Evolutionary conservation across 2,329 filamentous ascomycete genomes (phyloP), one percentile per base, ranked within the genome.

Genomic region (Venturia nashicola): DNA sequence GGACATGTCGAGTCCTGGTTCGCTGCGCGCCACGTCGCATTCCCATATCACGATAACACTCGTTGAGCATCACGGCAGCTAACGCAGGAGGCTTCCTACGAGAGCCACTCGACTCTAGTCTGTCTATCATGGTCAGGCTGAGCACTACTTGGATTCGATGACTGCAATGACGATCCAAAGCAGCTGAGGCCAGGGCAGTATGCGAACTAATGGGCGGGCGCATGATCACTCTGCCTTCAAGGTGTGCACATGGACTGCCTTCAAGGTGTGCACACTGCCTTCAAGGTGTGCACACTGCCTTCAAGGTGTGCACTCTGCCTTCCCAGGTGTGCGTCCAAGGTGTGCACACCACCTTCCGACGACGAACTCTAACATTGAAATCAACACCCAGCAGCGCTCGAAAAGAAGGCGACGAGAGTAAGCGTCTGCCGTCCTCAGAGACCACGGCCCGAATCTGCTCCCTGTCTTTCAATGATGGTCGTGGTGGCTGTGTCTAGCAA

Each of bases 91-190:
- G 32, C 27, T 34, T 34, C 36, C 20, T 36, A 36, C 32, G 51
- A 57, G 51, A 57, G 51, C 51, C 51, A 57, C 51, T 57, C 51
- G 51, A 57, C 27, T 36, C 32, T 12, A 27, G 51, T 36, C 51
- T 57, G 51, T 57, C 51, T 57, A 36, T 57, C 51, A 57, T 34
- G 18, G 46, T 18, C 51, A 57, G 51, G 51, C 51, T 57, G 51
- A 57, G 32, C 32, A 36, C 51, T n/a, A 7, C 51, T 57, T 57
- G 51, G 51, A 36, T 57, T 57, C 51, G 32, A 57, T 57, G 51
- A 18, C 51, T 57, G 51, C 27, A 57, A 36, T 57, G 51, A 57
- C 51, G 51, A 57, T 39, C 14, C 51, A 57, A 3, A 11, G 32
- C 51, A 57, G 51, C 51, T 57, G 51, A 36, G 51, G 32, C 51